Conservation (phyloP, 2,329 filamentous ascomycete genomes). For the Aspergillus sojae region DNA sequence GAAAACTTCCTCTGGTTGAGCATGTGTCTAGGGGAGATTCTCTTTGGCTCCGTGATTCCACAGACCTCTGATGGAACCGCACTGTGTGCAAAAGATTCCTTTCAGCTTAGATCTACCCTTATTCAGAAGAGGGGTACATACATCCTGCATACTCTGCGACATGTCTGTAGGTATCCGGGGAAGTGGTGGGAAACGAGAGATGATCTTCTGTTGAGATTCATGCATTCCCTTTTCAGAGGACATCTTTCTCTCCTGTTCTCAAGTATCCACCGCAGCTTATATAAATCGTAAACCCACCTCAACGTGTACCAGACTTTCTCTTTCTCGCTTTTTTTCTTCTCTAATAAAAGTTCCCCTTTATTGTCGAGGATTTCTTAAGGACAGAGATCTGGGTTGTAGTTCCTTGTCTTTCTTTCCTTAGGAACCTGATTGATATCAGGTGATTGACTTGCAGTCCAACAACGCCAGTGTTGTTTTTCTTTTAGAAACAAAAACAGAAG, state of each 20-base stretch:
- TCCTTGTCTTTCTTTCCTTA: background rate
- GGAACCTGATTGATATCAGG: background rate
- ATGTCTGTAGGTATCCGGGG: background rate
- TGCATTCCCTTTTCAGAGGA: background rate
- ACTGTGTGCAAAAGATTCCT: background rate
- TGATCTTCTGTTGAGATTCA: conserved; percentile 1
- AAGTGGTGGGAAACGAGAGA: background rate
- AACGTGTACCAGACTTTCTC: background rate
- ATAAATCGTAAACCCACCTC: conserved; percentile 5
- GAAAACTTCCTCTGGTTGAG: background rate
- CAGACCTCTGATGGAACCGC: background rate
- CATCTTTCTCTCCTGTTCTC: no score
- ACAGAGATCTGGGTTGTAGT: background rate
- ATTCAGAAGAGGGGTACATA: background rate
- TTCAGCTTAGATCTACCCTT: background rate
- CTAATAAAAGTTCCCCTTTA: background rate
- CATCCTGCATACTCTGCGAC: background rate
- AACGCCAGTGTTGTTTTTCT: background rate
- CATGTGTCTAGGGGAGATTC: background rate
- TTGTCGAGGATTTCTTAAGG: background rate
- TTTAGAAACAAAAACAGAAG: conserved; percentile 5
- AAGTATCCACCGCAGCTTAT: conserved; percentile 1
- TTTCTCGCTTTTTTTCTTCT: background rate
- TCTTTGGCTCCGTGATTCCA: background rate
- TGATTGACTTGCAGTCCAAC: background rate